Base-by-base conservation (phyloP, 345 rosid species). In the Erysimum cheiranthoides region DNA sequence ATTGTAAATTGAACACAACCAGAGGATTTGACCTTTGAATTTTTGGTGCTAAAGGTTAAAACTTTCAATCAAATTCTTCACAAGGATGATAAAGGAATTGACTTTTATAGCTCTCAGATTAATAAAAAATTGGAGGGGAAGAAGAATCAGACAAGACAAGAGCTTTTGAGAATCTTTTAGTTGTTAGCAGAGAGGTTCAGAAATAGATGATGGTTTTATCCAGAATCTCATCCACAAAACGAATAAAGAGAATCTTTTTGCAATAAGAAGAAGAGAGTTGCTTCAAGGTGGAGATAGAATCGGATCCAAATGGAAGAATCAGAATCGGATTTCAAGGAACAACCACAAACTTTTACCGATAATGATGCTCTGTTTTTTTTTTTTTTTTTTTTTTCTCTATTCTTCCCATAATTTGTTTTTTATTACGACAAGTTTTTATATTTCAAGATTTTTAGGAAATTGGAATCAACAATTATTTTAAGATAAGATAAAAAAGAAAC, bases 341-440 rank as follows among this genome's bases (percentile, higher is more conserved):
- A 61, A 73, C 84, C 84, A 73, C 86, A 66, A 66, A 54, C 54
- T 73, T 73, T 70, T 73, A 46, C 21, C 86, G 81, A 76, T 61
- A 75, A 75, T 78, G 74, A 10, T 79, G 81, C 81, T 69, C 79
- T 75, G 16, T 27, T 27, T 52, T 2, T 25, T 27, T 52, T 3
- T 2, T 25, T 27, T 52, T 3, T 45, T 5, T 7, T 17, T 21
- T 11, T 53, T 34, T 60, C 10, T 67, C 36, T 75, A 21, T 21
- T 21, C 25, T 21, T 17, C 28, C 21, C 5, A 5, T 12, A 13
- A 8, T n/a, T 71, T 34, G 35, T 58, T 70, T 70, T 39, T 5
- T 7, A 6, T 8, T 1, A 6, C 11, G 8, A 5, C 2, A 21
- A 21, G 6, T 36, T n/a, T n/a, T 32, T n/a, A 2, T 42, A 42